These are phyloP conservation scores for Raphanus raphanistrum DNA, from an alignment of 345 rosid species.

Conservation along the genomic window DNA sequence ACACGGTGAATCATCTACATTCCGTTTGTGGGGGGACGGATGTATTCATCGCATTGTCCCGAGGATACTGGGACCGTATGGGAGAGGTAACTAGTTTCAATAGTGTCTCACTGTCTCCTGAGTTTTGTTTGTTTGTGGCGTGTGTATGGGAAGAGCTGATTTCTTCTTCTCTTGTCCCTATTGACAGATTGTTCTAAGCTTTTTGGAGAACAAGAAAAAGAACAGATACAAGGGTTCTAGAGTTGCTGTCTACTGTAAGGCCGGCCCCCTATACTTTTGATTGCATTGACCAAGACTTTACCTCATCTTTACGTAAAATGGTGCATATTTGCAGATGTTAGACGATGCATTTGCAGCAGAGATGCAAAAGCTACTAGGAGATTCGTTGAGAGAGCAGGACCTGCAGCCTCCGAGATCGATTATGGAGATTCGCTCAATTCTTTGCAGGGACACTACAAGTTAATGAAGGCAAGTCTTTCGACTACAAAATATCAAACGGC, in stretches of 20 bases:
- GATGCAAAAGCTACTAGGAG: slow-evolving; percentile 91
- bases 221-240: slow-evolving; percentile 84
- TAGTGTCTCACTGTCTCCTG: neutral
- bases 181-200: slow-evolving; percentile 72
- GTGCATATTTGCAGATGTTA: slow-evolving; percentile 56
- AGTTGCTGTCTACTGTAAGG: slow-evolving; percentile 80
- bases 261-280: neutral
- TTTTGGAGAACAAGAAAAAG: slow-evolving; percentile 91
- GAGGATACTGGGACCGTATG: slow-evolving; percentile 96
- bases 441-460: slow-evolving; percentile 77
- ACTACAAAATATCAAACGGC: slow-evolving; percentile 39
- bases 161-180: slow-evolving; percentile 2
- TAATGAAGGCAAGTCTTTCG: slow-evolving; percentile 62
- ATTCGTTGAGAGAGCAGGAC: slow-evolving; percentile 77
- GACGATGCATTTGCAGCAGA: slow-evolving; percentile 92
- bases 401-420: slow-evolving; percentile 91
- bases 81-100: slow-evolving; percentile 60
- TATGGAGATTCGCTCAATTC: slow-evolving; percentile 84
- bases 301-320: neutral
- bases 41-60: slow-evolving; percentile 75
- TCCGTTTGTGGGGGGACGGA: slow-evolving; percentile 72
- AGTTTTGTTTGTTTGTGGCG: neutral
- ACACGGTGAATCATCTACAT: slow-evolving; percentile 75
- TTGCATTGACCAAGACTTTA: neutral
- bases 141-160: neutral